A percentile compares a stretch with the other conserved stretches of the same genome.
Evolutionary conservation across 1,284 basidiomycete genomes (phyloP).

Genomic region (Ceratobasidium sp.): DNA sequence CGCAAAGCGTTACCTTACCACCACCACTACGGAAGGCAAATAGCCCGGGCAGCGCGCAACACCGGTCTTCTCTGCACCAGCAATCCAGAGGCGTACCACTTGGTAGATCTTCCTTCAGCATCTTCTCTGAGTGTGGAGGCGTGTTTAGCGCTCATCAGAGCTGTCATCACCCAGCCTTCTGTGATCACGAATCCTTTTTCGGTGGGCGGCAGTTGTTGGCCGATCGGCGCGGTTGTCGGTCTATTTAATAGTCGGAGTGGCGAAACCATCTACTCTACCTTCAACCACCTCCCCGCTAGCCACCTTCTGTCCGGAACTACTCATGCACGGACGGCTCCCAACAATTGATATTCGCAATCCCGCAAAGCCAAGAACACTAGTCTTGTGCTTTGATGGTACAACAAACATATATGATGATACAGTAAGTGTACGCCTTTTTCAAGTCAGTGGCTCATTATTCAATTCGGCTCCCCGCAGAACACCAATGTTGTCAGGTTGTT

Average conservation of each 20-base stretch:
- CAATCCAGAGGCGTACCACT: not conserved
- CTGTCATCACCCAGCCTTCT: not conserved
- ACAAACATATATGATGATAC: conserved; percentile 46
- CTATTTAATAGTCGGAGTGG: not conserved
- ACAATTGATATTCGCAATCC: conserved; percentile 25
- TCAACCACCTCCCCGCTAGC: not conserved
- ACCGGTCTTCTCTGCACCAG: not conserved
- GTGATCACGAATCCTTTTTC: not conserved
- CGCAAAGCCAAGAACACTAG: conserved; percentile 43
- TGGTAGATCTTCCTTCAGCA: not conserved
- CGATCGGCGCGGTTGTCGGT: not conserved
- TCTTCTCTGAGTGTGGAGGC: not conserved
- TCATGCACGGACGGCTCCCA: conserved; percentile 24
- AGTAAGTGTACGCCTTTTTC: not conserved
- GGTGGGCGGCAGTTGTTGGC: not conserved
- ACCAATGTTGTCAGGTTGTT: conserved; percentile 49
- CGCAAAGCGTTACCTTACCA: not conserved
- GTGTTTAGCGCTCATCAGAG: not conserved
- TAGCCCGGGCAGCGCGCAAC: not conserved
- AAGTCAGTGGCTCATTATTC: not conserved
- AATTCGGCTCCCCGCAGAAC: conserved; percentile 22
- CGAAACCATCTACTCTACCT: not conserved
- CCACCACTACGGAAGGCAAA: not conserved
- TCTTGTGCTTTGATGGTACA: conserved; percentile 49
- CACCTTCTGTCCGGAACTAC: too few relatives aligned